Conservation (phyloP, 371 early-diverging fungal genomes). For the Mucor saturninus region DNA sequence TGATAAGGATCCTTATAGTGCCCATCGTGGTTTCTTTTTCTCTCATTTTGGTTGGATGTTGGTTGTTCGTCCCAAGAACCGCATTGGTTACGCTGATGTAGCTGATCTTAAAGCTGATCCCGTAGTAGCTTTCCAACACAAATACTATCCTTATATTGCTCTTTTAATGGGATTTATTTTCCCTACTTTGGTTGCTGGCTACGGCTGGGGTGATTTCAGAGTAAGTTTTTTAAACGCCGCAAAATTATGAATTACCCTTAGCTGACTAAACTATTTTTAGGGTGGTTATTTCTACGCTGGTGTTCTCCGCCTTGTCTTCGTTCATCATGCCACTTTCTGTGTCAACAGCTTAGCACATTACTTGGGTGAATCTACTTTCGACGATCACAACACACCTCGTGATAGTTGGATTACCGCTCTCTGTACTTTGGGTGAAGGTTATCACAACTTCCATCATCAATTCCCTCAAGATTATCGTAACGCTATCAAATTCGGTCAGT, state of each 20-base stretch:
- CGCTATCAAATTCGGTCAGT: conserved; percentile 87
- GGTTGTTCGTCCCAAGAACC: conserved; percentile 70
- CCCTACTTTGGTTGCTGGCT: conserved; percentile 82
- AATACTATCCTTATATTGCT: conserved; percentile 77
- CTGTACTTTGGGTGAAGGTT: conserved; percentile 84
- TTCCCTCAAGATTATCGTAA: conserved; percentile 97
- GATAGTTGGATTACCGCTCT: conserved; percentile 84
- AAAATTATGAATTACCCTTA: no score
- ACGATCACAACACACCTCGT: conserved; percentile 81
- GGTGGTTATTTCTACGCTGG: conserved; percentile 91
- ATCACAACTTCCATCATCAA: conserved; percentile 94
- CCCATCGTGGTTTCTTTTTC: conserved; percentile 84
- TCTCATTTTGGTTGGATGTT: conserved; percentile 95
- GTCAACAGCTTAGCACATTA: conserved; percentile 90
- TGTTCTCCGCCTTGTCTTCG: conserved; percentile 77
- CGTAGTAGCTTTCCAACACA: conserved; percentile 84
- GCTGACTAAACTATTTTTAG: conserved; percentile 20
- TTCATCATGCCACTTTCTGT: conserved; percentile 95
- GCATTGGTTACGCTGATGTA: conserved; percentile 83
- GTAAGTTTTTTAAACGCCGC: conserved; percentile 30
- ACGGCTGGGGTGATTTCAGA: conserved; percentile 89
- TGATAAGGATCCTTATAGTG: conserved; percentile 88
- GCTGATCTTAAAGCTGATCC: conserved; percentile 83
- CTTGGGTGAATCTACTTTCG: conserved; percentile 81
- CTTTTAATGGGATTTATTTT: conserved; percentile 75